Conservation (phyloP, 768 basidiomycete genomes). For the Leucogyrophana mollusca region DNA sequence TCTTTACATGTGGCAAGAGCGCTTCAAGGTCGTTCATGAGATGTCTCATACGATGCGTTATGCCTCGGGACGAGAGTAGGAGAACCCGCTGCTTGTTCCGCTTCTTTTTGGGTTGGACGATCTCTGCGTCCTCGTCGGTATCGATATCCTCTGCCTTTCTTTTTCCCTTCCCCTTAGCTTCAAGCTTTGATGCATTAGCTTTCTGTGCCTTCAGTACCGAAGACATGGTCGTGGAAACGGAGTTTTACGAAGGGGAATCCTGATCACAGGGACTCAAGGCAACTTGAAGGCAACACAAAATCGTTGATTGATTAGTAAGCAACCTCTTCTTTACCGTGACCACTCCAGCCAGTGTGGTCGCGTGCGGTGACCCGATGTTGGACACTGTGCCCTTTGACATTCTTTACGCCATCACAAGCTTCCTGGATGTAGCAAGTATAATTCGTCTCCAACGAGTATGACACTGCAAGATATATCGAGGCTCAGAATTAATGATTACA, state of each 20-base stretch:
- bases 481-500: too few relatives aligned
- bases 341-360: background rate
- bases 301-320: too few relatives aligned
- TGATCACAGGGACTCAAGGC: too few relatives aligned
- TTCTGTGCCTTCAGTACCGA: conserved; percentile 63
- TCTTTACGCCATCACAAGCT: too few relatives aligned
- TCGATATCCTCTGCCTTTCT: conserved; percentile 65
- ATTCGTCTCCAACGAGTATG: too few relatives aligned
- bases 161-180: conserved; percentile 48
- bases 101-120: conserved; percentile 47
- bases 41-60: conserved; percentile 96
- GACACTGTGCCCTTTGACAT: too few relatives aligned
- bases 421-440: too few relatives aligned
- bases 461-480: too few relatives aligned
- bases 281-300: too few relatives aligned
- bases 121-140: conserved; percentile 46
- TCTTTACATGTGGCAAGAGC: conserved; percentile 92
- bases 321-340: background rate
- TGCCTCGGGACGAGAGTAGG: conserved; percentile 87
- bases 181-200: conserved; percentile 50
- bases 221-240: conserved; percentile 45
- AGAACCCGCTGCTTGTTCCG: conserved; percentile 96
- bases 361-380: too few relatives aligned
- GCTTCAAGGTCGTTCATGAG: conserved; percentile 93
- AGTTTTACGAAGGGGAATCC: background rate